Conservation (phyloP, 2,329 filamentous ascomycete species). For the Fusarium chlamydosporum region DNA sequence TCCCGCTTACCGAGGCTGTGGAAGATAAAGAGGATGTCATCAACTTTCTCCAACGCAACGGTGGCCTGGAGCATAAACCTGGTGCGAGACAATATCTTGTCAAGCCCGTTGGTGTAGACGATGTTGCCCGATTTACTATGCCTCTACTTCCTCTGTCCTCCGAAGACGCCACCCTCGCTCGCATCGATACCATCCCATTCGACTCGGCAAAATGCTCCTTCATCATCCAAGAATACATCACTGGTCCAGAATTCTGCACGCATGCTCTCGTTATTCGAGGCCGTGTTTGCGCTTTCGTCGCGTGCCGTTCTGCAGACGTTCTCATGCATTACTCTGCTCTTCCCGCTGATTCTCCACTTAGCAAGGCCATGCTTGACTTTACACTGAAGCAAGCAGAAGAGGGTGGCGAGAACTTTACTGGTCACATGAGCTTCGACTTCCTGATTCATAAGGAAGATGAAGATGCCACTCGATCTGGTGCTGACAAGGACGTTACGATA, state of each 20-base stretch:
- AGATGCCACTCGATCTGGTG: slow-evolving; percentile 13
- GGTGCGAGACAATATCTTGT: slow-evolving; percentile 69
- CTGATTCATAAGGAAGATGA: slow-evolving; percentile 60
- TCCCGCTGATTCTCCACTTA: slow-evolving; percentile 66
- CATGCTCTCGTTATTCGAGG: slow-evolving; percentile 78
- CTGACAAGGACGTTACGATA: slow-evolving; percentile 56
- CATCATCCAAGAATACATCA: slow-evolving; percentile 75
- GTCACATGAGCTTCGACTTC: slow-evolving; percentile 81
- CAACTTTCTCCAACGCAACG: slow-evolving; percentile 61
- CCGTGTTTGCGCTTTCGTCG: slow-evolving; percentile 74
- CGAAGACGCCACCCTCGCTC: slow-evolving; percentile 67
- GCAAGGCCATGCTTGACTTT: slow-evolving; percentile 73
- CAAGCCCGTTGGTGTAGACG: slow-evolving; percentile 75
- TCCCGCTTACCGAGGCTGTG: slow-evolving; percentile 68
- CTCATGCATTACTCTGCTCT: slow-evolving; percentile 77
- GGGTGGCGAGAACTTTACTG: slow-evolving; percentile 69
- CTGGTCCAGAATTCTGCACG: slow-evolving; percentile 76
- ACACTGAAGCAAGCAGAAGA: slow-evolving; percentile 70
- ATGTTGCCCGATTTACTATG: slow-evolving; percentile 71
- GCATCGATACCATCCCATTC: slow-evolving; percentile 62
- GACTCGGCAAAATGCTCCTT: slow-evolving; percentile 58
- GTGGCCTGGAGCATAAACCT: slow-evolving; percentile 44
- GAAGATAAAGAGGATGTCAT: slow-evolving; percentile 67
- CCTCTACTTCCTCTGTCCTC: slow-evolving; percentile 72
- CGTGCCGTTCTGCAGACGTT: slow-evolving; percentile 73